Evolutionary conservation across 371 early-diverging fungal species (phyloP).

Genomic region (Umbelopsis sp.): DNA sequence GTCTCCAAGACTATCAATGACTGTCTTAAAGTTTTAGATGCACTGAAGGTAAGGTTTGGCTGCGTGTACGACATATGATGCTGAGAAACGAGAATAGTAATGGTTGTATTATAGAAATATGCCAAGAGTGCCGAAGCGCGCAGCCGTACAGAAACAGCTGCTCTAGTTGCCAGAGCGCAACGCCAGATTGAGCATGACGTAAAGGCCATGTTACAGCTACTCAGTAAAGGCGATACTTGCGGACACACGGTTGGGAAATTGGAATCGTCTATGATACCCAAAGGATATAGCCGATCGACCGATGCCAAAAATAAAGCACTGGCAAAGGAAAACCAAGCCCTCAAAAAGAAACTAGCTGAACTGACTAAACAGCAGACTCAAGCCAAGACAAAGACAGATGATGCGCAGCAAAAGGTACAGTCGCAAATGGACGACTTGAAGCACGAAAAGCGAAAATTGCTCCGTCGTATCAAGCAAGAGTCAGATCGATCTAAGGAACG

Average conservation of each 20-base stretch:
- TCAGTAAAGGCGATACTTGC: background rate
- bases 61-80: background rate
- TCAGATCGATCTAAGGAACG: conserved; percentile 64
- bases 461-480: conserved; percentile 77
- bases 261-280: background rate
- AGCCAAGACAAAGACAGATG: conserved; percentile 58
- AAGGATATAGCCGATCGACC: background rate
- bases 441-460: conserved; percentile 73
- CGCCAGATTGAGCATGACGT: background rate
- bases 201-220: background rate
- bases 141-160: background rate
- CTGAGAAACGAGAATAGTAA: background rate
- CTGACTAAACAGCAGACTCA: conserved; percentile 60
- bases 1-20: background rate
- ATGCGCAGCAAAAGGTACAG: conserved; percentile 49
- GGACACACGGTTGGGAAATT: background rate
- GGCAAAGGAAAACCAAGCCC: background rate
- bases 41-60: background rate
- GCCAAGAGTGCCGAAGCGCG: background rate
- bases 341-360: conserved; percentile 23
- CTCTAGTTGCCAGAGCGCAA: background rate
- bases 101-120: background rate
- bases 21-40: background rate
- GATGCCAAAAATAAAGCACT: background rate
- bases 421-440: conserved; percentile 54